Base-by-base conservation (phyloP, 1,284 basidiomycete genomes). In the Austroboletus novae-zelandiae region DNA sequence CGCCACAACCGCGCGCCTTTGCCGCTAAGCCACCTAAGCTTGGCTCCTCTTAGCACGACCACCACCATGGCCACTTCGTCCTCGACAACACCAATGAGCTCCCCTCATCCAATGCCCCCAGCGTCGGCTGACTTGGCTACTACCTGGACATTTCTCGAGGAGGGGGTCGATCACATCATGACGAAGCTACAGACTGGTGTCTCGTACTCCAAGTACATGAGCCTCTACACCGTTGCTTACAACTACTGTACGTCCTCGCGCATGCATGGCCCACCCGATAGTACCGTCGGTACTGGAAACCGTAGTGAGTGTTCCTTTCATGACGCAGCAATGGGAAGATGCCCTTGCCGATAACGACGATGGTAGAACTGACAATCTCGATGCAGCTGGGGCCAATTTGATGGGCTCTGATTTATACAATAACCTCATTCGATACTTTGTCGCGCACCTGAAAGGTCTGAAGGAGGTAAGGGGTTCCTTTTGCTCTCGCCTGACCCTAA, bases 331-430 rank as follows among this genome's bases (percentile, higher is more conserved):
- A 40, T 46, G 40, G 50, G 44, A 54, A 50, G 62, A 65, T 64
- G 43, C 48, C 50, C 46, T 32, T 47, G 18, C 32, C 36, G 54
- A 62, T 61, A 55, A 64, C 53, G 62, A 49, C 29, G 48, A 52
- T 60, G 42, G 29, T 20, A 27, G 30, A 43, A 43, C 60, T 60
- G 51, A 54, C 52, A 48, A 60, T 53, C 30, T 52, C 46, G 42
- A 57, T 18, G 51, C 69, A 89, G 91, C 88, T 57, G 94, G 95
- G 55, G 94, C 95, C 50, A 95, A 94, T 74, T 74, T 98, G 59
- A 94, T 98, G 79, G 95, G 95, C 50, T 88, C 93, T 25, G 94
- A 98, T 77, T 75, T 98, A 55, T 98, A 98, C 71, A 89, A 88
- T 65, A 89, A 92, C 65, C 80, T 98, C 59, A 89, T 87, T 59